Percentiles rank a stretch among this genome's conserved stretches.
Conservation (phyloP, 352 stramenopile species). For the Phytophthora cactorum region DNA sequence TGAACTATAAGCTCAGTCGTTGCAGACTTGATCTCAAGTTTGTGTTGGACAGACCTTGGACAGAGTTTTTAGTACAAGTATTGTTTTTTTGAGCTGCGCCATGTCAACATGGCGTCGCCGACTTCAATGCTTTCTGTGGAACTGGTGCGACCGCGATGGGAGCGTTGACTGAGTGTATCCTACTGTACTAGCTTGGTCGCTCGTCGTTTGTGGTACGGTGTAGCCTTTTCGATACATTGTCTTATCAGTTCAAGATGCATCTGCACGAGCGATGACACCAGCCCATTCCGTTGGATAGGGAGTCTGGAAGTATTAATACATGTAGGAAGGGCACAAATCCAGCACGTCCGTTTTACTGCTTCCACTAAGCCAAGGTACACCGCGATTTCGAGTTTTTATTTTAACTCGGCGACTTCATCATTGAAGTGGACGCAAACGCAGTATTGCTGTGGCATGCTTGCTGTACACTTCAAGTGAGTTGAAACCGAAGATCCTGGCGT, state of each 20-base stretch:
- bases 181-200: constrained; percentile 22
- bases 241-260: not conserved
- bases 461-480: too few relatives aligned
- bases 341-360: too few relatives aligned
- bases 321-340: too few relatives aligned
- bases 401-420: too few relatives aligned
- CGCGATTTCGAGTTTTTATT: too few relatives aligned
- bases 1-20: not conserved
- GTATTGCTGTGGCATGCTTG: too few relatives aligned
- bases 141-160: constrained; percentile 7
- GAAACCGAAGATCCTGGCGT: too few relatives aligned
- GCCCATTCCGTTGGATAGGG: too few relatives aligned
- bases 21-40: not conserved
- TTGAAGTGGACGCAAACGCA: too few relatives aligned
- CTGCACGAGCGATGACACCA: too few relatives aligned
- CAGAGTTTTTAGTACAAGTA: not conserved
- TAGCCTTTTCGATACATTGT: constrained; percentile 20
- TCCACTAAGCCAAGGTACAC: too few relatives aligned
- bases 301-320: too few relatives aligned
- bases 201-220: constrained; percentile 13
- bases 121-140: constrained; percentile 17
- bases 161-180: not conserved
- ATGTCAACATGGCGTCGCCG: constrained; percentile 16
- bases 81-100: not conserved
- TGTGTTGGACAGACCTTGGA: not conserved